Evolutionary conservation across 306 rosid species (phyloP), one percentile per base, ranked within the genome.

Genomic region (Malus fusca): DNA sequence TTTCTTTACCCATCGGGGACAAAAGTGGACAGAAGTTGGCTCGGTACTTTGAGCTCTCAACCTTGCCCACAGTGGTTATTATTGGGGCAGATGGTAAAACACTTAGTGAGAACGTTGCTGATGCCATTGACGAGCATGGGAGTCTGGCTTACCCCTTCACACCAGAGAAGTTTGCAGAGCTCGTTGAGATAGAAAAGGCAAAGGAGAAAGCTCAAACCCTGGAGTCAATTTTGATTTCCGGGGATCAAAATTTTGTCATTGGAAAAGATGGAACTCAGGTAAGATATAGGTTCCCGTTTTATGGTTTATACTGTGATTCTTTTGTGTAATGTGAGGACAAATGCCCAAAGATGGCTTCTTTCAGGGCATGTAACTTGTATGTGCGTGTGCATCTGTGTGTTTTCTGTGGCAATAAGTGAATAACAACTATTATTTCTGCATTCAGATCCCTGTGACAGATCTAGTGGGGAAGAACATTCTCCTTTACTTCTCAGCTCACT

Each of bases 401-500:
- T 37, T 1, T 22, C 37, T 56, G 66, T 22, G 58, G 60, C 42
- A 40, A 9, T 40, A 30, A 17, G 31, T 65, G 21, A 40, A 2
- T 51, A 28, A 67, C 74, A 60, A 73, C 17, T n/a, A 15, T 35
- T 37, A 71, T 56, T 48, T 51, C 8, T 46, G 7, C 76, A 59
- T 68, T 74, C 85, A 91, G 98, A 68, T 91, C 67, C 92, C 78
- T 0, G 92, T 93, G 61, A 83, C 90, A 14, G 90, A 85, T 67
- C 80, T 93, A 25, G 82, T 82, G 68, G 96, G 97, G 68, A 90
- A 87, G 86, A 88, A 40, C 53, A 77, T 93, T 71, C 87, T 93
- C 46, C 87, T 93, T 30, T 93, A 91, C 81, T 93, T 93, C 88
- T 93, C 97, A 48, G 98, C 93, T 12, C 91, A 90, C 12, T 90